Evolutionary conservation across 257 asterid genomes (phyloP).

Genomic region (Solanum sitiens): DNA sequence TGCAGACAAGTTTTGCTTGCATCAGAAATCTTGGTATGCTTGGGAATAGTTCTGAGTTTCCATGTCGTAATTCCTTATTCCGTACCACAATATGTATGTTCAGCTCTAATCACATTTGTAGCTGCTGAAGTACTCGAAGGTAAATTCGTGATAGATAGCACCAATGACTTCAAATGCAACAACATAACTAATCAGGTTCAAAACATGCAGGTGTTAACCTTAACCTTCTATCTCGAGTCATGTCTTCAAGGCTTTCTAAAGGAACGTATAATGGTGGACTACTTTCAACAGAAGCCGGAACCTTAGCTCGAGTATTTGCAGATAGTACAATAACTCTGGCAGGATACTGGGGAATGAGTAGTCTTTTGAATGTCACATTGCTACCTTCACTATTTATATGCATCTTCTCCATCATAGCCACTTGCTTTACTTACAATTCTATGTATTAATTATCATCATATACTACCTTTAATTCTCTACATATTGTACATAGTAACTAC

Average conservation of each 20-base stretch:
- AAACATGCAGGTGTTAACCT: slow-evolving; percentile 53
- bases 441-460: slow-evolving; percentile 27
- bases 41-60: slow-evolving; percentile 86
- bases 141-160: slow-evolving; percentile 1
- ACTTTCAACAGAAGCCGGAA: slow-evolving; percentile 87
- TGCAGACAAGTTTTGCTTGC: slow-evolving; percentile 89
- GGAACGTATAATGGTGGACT: slow-evolving; percentile 90
- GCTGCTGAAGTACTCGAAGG: slow-evolving; percentile 98
- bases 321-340: slow-evolving; percentile 85
- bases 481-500: background rate
- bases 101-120: slow-evolving; percentile 92
- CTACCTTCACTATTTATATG: slow-evolving; percentile 72
- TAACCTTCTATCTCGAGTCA: slow-evolving; percentile 78
- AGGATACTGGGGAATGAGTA: slow-evolving; percentile 59
- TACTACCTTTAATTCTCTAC: background rate
- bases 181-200: background rate
- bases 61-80: slow-evolving; percentile 50
- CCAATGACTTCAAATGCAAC: background rate
- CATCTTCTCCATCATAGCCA: slow-evolving; percentile 65
- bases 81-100: slow-evolving; percentile 67
- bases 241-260: slow-evolving; percentile 92
- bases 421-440: slow-evolving; percentile 75
- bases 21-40: slow-evolving; percentile 75
- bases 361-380: slow-evolving; percentile 67
- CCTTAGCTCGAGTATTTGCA: slow-evolving; percentile 82